phyloP scores from a whole-genome alignment of 192 early-diverging fungal species.

The Funneliformis mosseae region DNA sequence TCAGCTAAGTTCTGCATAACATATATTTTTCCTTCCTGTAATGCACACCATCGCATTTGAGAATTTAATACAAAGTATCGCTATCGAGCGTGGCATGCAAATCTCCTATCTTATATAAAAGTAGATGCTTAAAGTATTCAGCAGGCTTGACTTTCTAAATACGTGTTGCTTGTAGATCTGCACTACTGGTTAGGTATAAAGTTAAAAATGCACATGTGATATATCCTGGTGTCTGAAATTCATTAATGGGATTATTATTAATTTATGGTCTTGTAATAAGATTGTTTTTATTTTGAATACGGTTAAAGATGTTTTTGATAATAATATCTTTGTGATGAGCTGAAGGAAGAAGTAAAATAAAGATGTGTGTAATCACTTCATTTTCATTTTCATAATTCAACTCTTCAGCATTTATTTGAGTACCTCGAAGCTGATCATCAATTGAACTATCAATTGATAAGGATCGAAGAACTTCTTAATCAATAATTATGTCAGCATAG shows the following conservation, averaged over 20 bases:
- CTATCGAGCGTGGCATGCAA: neutral
- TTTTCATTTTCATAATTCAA: neutral
- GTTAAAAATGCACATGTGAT: neutral
- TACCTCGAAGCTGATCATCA: neutral
- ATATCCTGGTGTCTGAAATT: slow-evolving; percentile 4
- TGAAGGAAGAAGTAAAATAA: neutral
- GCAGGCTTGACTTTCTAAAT: neutral
- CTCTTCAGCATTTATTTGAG: neutral
- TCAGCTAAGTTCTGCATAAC: neutral
- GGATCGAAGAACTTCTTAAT: neutral
- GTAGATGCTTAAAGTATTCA: too few species aligned
- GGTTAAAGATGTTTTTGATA: neutral
- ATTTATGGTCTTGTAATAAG: too few species aligned
- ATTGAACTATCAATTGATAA: neutral
- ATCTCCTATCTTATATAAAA: too few species aligned
- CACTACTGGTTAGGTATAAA: neutral
- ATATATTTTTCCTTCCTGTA: slow-evolving; percentile 4
- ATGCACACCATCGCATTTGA: neutral
- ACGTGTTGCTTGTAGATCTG: neutral
- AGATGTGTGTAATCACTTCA: neutral
- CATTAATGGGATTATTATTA: neutral
- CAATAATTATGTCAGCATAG: neutral
- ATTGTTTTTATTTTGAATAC: neutral
- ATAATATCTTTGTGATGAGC: neutral
- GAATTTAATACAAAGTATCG: neutral